Evolutionary conservation across 495 filamentous ascomycete genomes (phyloP).

Genomic region (Jackrogersella multiformis): DNA sequence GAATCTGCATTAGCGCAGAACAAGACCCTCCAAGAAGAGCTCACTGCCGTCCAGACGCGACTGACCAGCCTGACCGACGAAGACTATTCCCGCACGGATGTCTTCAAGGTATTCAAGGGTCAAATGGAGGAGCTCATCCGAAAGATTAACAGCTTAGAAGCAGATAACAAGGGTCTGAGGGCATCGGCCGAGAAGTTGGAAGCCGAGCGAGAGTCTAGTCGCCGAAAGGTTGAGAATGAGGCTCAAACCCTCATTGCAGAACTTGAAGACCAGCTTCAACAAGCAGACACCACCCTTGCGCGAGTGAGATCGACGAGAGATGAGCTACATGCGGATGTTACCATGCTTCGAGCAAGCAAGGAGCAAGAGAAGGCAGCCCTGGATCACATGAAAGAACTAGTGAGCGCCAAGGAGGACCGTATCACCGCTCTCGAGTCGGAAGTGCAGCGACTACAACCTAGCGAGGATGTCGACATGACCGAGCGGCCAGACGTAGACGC

Average conservation of each 20-base stretch:
- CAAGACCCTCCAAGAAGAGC: slow-evolving; percentile 76
- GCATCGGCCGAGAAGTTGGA: slow-evolving; percentile 87
- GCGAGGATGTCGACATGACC: slow-evolving; percentile 53
- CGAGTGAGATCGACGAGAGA: slow-evolving; percentile 84
- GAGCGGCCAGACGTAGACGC: slow-evolving; percentile 61
- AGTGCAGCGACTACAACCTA: slow-evolving; percentile 71
- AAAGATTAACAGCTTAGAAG: slow-evolving; percentile 90
- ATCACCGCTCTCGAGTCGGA: slow-evolving; percentile 85
- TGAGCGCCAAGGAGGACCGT: slow-evolving; percentile 74
- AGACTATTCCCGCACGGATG: slow-evolving; percentile 88
- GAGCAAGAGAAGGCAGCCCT: slow-evolving; percentile 75
- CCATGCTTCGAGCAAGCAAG: slow-evolving; percentile 79
- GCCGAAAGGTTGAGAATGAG: slow-evolving; percentile 80
- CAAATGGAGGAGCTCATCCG: slow-evolving; percentile 93
- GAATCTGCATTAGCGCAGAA: slow-evolving; percentile 82
- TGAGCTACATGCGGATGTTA: slow-evolving; percentile 80
- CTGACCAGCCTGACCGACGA: slow-evolving; percentile 82
- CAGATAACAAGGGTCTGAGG: slow-evolving; percentile 82
- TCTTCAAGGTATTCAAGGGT: slow-evolving; percentile 89
- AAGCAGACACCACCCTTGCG: slow-evolving; percentile 83
- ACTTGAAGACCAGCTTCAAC: slow-evolving; percentile 79
- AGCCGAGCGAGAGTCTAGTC: slow-evolving; percentile 83
- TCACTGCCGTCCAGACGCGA: slow-evolving; percentile 69
- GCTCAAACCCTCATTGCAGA: slow-evolving; percentile 73
- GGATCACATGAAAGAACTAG: slow-evolving; percentile 79